A percentile compares a stretch with the other conserved stretches of the same genome.
Conservation (phyloP, 2,329 filamentous ascomycete species). For the Cryphonectria japonica region DNA sequence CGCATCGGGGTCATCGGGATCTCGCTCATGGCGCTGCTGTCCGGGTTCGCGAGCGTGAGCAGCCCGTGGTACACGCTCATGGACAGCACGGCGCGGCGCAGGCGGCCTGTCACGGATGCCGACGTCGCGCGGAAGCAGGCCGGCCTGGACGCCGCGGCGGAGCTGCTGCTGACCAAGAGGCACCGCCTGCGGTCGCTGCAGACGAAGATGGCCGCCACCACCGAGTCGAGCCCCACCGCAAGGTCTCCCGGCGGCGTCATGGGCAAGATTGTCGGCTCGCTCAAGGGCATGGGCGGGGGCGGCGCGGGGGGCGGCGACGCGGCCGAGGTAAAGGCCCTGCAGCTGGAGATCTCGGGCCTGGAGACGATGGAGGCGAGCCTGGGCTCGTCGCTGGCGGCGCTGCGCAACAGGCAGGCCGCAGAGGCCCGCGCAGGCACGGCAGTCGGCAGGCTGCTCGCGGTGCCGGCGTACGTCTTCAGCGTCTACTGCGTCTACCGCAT, state of each 20-base stretch:
- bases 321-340: constrained; percentile 63
- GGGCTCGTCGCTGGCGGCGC: constrained; percentile 63
- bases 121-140: constrained; percentile 78
- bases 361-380: constrained; percentile 79
- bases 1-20: constrained; percentile 85
- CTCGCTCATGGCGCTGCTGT: constrained; percentile 83
- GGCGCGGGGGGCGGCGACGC: constrained; percentile 59
- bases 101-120: constrained; percentile 68
- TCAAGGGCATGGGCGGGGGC: constrained; percentile 61
- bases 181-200: constrained; percentile 73
- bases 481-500: constrained; percentile 87
- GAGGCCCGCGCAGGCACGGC: constrained; percentile 70
- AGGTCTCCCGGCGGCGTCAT: constrained; percentile 59
- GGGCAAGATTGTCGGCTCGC: constrained; percentile 71
- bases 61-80: constrained; percentile 84
- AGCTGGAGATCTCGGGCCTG: constrained; percentile 77
- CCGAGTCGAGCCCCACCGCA: constrained; percentile 36
- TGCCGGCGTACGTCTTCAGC: constrained; percentile 71
- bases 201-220: constrained; percentile 53
- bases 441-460: constrained; percentile 65
- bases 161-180: constrained; percentile 77
- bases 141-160: constrained; percentile 76
- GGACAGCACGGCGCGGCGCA: constrained; percentile 54
- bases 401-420: constrained; percentile 65
- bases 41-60: constrained; percentile 86